Conservation (phyloP, 2,329 filamentous ascomycete genomes). For the Penicillium occitanis region DNA sequence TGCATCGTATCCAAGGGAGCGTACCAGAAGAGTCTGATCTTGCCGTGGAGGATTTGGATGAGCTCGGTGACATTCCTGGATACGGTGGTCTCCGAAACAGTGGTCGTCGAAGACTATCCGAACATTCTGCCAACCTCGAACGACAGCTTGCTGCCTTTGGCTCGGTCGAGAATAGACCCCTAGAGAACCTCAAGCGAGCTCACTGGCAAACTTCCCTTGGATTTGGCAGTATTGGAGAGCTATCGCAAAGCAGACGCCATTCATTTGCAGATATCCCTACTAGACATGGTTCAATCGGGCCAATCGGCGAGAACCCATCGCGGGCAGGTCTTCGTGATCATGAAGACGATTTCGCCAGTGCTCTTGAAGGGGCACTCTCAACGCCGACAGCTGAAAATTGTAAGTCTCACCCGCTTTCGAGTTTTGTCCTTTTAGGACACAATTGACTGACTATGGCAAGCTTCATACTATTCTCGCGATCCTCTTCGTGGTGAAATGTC, state of each 20-base stretch:
- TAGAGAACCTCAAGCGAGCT: conserved; percentile 49
- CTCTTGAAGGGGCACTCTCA: conserved; percentile 38
- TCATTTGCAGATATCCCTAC: conserved; percentile 54
- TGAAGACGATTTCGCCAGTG: conserved; percentile 39
- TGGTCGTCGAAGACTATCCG: conserved; percentile 45
- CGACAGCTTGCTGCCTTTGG: conserved; percentile 40
- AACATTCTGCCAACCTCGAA: conserved; percentile 44
- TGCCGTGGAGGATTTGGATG: conserved; percentile 47
- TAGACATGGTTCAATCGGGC: conserved; percentile 46
- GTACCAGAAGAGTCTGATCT: conserved; percentile 47
- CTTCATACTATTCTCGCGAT: conserved; percentile 46
- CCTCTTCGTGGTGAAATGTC: conserved; percentile 37
- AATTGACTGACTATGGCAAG: conserved; percentile 27
- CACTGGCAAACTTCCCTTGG: conserved; percentile 54
- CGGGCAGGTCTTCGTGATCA: conserved; percentile 34
- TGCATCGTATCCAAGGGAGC: conserved; percentile 43
- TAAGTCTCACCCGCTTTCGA: conserved; percentile 33
- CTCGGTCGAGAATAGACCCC: conserved; percentile 43
- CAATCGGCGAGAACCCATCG: conserved; percentile 36
- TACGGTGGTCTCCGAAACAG: conserved; percentile 42
- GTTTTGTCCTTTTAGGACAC: background rate
- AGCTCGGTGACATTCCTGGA: conserved; percentile 39
- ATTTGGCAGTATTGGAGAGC: conserved; percentile 47
- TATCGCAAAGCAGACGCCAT: conserved; percentile 52
- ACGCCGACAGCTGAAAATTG: conserved; percentile 42